Conservation (phyloP, 2,329 filamentous ascomycete genomes). For the Blumeriella jaapii region DNA sequence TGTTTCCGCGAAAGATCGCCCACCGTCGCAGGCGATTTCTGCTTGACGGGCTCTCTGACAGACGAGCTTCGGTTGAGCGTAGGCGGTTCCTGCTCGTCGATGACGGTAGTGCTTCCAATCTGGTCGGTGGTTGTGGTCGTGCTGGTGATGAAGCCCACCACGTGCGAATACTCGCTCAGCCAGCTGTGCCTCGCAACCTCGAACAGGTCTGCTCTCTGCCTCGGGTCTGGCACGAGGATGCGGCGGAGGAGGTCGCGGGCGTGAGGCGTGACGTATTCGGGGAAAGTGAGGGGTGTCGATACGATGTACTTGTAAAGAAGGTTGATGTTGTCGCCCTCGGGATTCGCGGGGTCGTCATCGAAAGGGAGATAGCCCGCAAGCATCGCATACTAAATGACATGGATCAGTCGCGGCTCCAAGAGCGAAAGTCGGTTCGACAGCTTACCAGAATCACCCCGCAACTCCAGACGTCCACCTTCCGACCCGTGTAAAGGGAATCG, state of each 20-base stretch:
- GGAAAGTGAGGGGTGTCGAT: constrained; percentile 90
- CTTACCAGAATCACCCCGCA: constrained; percentile 95
- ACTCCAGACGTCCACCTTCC: constrained; percentile 98
- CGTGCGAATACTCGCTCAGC: constrained; percentile 93
- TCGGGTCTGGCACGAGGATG: constrained; percentile 88
- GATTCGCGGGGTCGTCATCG: constrained; percentile 95
- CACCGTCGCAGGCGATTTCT: constrained; percentile 40
- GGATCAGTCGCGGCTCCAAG: too few species aligned
- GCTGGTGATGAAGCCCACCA: constrained; percentile 94
- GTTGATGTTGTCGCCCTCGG: constrained; percentile 98
- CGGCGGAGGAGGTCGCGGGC: constrained; percentile 83
- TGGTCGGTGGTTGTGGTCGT: constrained; percentile 80
- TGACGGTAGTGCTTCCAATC: constrained; percentile 67
- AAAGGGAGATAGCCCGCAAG: constrained; percentile 94
- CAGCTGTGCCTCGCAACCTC: constrained; percentile 97
- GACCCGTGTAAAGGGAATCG: constrained; percentile 90
- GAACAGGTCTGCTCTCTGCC: constrained; percentile 90
- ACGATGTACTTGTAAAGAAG: constrained; percentile 99
- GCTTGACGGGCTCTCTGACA: constrained; percentile 75
- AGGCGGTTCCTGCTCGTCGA: constrained; percentile 44
- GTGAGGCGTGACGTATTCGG: constrained; percentile 96
- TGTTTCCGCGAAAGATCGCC: constrained; percentile 62
- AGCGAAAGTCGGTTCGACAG: too few species aligned
- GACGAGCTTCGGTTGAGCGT: constrained; percentile 76
- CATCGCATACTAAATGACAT: constrained; percentile 81